Evolutionary conservation across 768 basidiomycete genomes (phyloP), one percentile per base, ranked within the genome.

Genomic region (Cystobasidium ongulense): DNA sequence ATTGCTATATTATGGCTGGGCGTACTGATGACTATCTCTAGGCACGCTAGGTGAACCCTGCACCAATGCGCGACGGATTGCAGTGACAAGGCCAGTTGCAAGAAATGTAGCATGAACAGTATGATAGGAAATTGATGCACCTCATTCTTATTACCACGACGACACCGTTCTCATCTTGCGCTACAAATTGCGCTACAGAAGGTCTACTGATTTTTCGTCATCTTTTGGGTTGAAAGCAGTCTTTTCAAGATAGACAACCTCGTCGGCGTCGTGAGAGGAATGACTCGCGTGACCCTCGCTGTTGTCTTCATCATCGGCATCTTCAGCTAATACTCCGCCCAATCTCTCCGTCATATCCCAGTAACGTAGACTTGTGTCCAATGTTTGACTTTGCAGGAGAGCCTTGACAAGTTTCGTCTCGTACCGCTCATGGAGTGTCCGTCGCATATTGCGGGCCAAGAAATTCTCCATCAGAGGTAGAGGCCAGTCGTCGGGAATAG

Each of bases 321-420:
- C 68, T 41, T 71, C 68, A 5, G 68, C 68, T 21, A 71, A 29
- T 3, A 46, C 36, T 1, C 68, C 68, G n/a, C 68, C 68, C 54
- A 29, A 2, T 23, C 13, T 29, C n/a, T 71, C 68, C 36, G 53
- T 59, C 36, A 54, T 31, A 13, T 59, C 54, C 29, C 27, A 71
- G 13, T 43, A 71, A 4, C 31, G n/a, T 29, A 71, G 43, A n/a
- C 79, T 25, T 75, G 87, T 88, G 74, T 87, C 86, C 38, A 91
- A 84, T 78, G 94, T 94, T 80, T 93, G 89, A 1, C 88, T 90
- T 10, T 87, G 85, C 76, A 87, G 86, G 72, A 95, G 84, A 21
- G 87, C 86, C 80, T 90, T 94, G 72, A 93, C 80, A 64, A 95
- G 88, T 79, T 86, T 85, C 5, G 86, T 86, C 80, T 92, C 89